Evolutionary conservation across 768 basidiomycete genomes (phyloP).

Genomic region (Mycena pura): DNA sequence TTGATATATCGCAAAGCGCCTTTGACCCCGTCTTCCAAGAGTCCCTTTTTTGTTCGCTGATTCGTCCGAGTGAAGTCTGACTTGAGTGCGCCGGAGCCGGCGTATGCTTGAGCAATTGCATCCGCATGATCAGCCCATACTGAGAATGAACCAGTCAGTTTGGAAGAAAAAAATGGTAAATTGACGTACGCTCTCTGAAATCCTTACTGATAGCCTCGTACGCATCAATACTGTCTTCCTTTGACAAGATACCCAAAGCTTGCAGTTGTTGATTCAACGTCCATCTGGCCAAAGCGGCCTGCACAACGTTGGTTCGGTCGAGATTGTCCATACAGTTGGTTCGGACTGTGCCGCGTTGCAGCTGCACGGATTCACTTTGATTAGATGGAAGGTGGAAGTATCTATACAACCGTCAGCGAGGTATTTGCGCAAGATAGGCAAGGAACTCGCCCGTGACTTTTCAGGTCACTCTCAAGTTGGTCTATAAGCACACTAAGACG

Average conservation of each 20-base stretch:
- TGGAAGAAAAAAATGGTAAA: background rate
- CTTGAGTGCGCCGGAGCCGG: constrained; percentile 94
- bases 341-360: constrained; percentile 81
- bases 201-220: constrained; percentile 80
- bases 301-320: constrained; percentile 96
- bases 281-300: constrained; percentile 89
- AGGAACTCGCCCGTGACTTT: constrained; percentile 68
- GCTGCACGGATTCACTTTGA: constrained; percentile 51
- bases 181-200: constrained; percentile 83
- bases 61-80: constrained; percentile 97
- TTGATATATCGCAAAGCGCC: constrained; percentile 85
- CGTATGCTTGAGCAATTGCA: constrained; percentile 87
- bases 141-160: constrained; percentile 10
- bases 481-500: constrained; percentile 86
- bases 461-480: constrained; percentile 71
- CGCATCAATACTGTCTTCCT: constrained; percentile 79
- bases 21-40: constrained; percentile 86
- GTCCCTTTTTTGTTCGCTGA: constrained; percentile 81
- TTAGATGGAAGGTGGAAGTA: constrained; percentile 77
- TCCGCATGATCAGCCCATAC: constrained; percentile 99
- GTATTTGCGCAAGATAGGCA: background rate
- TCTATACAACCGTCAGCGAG: constrained; percentile 43
- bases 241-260: constrained; percentile 71
- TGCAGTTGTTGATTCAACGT: constrained; percentile 80
- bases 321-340: constrained; percentile 99